Evolutionary conservation across 2,329 filamentous ascomycete genomes (phyloP).

Genomic region (Exophiala spinifera): DNA sequence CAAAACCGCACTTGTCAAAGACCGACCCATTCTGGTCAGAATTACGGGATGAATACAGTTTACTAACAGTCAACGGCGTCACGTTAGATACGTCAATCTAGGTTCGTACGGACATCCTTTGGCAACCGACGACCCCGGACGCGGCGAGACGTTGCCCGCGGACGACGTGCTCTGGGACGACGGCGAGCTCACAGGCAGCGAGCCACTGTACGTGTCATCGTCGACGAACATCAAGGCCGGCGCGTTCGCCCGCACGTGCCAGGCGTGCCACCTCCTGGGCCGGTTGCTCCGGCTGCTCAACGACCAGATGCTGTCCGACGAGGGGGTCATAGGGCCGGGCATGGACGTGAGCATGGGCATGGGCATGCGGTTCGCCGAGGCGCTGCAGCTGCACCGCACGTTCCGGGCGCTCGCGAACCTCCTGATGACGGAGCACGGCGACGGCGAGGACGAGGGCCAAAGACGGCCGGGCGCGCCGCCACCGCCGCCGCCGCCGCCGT

Average conservation of each 20-base stretch:
- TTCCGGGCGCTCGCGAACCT: slow-evolving; percentile 33
- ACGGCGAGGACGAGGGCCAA: no score
- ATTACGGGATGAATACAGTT: no score
- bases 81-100: slow-evolving; percentile 31
- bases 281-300: slow-evolving; percentile 34
- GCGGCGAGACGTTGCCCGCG: slow-evolving; percentile 27
- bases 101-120: slow-evolving; percentile 27
- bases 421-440: slow-evolving; percentile 31
- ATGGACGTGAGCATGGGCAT: no score
- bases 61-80: no score
- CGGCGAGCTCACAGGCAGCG: slow-evolving; percentile 26
- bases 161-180: slow-evolving; percentile 29
- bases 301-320: slow-evolving; percentile 31
- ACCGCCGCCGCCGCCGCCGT: no score
- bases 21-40: no score
- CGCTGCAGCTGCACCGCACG: slow-evolving; percentile 35
- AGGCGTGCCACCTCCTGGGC: slow-evolving; percentile 36
- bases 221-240: slow-evolving; percentile 29
- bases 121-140: slow-evolving; percentile 28
- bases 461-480: no score
- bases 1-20: no score
- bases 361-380: slow-evolving; percentile 35
- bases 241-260: slow-evolving; percentile 36
- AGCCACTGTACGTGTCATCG: slow-evolving; percentile 30
- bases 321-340: no score